Percentiles rank a stretch among this genome's conserved stretches.
These are phyloP conservation scores for Acacia melanoxylon DNA, from an alignment of 306 rosid genomes.

Conservation along the genomic window DNA sequence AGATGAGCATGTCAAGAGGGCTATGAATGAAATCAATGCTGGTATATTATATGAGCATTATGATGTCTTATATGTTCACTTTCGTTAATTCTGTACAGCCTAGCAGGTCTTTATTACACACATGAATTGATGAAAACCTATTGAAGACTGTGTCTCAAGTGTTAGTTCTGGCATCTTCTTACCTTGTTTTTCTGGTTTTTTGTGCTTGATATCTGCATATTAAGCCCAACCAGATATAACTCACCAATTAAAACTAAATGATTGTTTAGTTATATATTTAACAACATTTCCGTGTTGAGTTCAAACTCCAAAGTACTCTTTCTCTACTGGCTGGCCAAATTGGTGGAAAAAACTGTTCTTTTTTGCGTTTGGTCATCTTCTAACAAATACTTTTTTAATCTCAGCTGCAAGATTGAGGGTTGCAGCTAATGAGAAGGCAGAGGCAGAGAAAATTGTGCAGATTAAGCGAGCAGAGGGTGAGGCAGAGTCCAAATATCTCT, in stretches of 20 bases:
- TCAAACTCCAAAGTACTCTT: not conserved
- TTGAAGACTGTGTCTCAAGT: not conserved
- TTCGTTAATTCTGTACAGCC: not conserved
- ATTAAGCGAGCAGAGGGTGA: conserved; percentile 93
- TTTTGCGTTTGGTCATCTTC: not conserved
- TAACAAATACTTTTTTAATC: conserved; percentile 14
- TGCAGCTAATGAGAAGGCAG: conserved; percentile 95
- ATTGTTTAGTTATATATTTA: too few relatives aligned
- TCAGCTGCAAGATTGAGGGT: conserved; percentile 89
- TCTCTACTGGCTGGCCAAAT: not conserved
- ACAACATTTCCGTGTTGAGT: not conserved
- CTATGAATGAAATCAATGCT: conserved; percentile 97
- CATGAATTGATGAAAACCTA: not conserved
- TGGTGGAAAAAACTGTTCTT: not conserved
- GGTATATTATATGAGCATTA: conserved; percentile 46
- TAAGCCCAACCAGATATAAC: not conserved
- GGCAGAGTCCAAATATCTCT: conserved; percentile 89
- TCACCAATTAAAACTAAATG: too few relatives aligned
- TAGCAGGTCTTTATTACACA: not conserved
- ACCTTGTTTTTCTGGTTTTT: not conserved
- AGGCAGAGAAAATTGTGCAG: conserved; percentile 90
- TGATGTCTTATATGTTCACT: conserved; percentile 9
- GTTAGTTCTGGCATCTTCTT: not conserved
- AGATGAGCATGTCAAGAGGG: conserved; percentile 85
- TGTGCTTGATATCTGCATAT: not conserved